Base-by-base conservation (phyloP, 2,329 filamentous ascomycete genomes). In the Trichoderma semiorbis region DNA sequence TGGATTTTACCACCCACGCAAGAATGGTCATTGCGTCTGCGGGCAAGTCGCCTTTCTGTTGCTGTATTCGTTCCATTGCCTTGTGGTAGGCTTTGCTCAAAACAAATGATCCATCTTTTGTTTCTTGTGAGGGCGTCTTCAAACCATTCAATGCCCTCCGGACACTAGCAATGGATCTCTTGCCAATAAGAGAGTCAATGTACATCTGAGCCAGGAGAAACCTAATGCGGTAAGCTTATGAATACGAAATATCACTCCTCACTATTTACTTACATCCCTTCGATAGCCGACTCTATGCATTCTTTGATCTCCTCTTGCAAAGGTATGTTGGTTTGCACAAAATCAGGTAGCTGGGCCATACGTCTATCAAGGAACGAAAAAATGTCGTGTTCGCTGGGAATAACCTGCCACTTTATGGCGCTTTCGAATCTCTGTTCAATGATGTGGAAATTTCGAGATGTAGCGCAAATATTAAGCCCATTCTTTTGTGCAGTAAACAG, bases 71-170 rank as follows among this genome's bases (percentile, higher is more conserved):
- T 2, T 81, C 55, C 76, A 87, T 83, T 0, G 82, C 81, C 0
- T 81, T 73, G 0, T 79, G 72, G 60, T 89, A 88, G 0, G 82
- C 81, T n/a, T 74, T 8, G n/a, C 83, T 75, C 11, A 84, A 81
- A 4, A 77, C 78, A 18, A 76, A 63, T 4, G 75, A 74, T 14
- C 39, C 39, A n/a, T 62, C n/a, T 3, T 7, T 53, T 1, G 1
- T 12, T 14, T 24, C 47, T 24, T 24, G 3, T 50, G 47, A 8
- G 10, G 0, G 5, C 6, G 10, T 21, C 43, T 50, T 50, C n/a
- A 50, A 50, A 6, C 43, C 3, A 0, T 7, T 3, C 21, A 53
- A 1, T 1, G 47, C 47, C 47, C 5, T 24, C 83, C 16, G 30
- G n/a, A 50, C 18, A 32, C 18, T 26, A 8, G 57, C 12, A 69